Evolutionary conservation across 139 green algal genomes (phyloP), one percentile per base, ranked within the genome.

Genomic region (Chlamydomonas incerta): DNA sequence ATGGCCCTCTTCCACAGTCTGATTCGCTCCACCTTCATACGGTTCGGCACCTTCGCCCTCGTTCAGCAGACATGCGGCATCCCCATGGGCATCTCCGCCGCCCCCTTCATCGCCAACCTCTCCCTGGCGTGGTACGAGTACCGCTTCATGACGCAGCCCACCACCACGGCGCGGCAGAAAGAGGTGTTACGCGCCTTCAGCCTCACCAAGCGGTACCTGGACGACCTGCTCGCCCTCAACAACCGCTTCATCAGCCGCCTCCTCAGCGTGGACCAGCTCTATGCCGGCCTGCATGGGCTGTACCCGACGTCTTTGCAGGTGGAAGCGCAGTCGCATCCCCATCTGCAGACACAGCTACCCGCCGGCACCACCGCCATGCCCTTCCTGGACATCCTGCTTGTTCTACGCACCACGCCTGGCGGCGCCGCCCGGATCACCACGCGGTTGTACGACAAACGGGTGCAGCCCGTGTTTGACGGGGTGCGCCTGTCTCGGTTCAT

Each of bases 61-160:
- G 72, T 79, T 10, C 35, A 65, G 10, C 72, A 79, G 28, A 28
- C 46, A 1, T 65, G 47, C 2, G 72, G 72, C 28, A 79, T 79
- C 47, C 73, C 73, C 31, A 68, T 68, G 73, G 73, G 52, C 52
- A 79, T 79, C 47, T 1, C 73, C 23, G 52, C 73, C 1, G 73
- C 73, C 14, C 73, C 73, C 0, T 67, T 35, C 73, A 80, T 80
- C 21, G 73, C 73, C 23, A 67, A 80, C 31, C 31, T 80, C 20
- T 80, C 69, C 73, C 52, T 80, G 13, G 73, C n/a, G 0, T 67
- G 69, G 69, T 58, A 50, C 23, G 33, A 72, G 18, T 72, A 31
- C 69, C 20, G 31, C 6, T 67, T 67, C 50, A 33, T 67, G 15
- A 8, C 6, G 1, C 73, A 67, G 24, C 28, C 29, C 63, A 14